Conservation (phyloP, 768 basidiomycete genomes). For the Mycena haematopus region DNA sequence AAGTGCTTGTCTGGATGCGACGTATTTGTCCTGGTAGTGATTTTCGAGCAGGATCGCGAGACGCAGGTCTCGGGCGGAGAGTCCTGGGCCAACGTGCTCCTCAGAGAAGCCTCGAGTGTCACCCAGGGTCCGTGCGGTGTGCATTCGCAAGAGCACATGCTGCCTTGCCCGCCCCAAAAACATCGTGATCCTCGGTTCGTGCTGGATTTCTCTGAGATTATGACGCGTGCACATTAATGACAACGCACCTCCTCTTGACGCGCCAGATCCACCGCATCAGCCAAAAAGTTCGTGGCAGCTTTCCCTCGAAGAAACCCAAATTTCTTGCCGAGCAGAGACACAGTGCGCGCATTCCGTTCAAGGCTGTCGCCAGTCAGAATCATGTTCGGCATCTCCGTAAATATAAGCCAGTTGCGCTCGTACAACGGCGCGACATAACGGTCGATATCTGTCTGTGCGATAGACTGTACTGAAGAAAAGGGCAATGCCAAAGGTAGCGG, state of each 20-base stretch:
- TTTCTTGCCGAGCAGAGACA: conserved; percentile 27
- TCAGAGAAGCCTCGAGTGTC: not conserved
- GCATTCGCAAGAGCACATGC: conserved; percentile 18
- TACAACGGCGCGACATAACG: conserved; percentile 21
- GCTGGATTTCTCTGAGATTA: conserved; percentile 3
- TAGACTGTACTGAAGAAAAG: conserved; percentile 16
- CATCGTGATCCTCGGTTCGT: conserved; percentile 17
- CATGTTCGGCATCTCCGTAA: conserved; percentile 21
- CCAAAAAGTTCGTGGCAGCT: conserved; percentile 14
- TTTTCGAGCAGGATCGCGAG: conserved; percentile 22
- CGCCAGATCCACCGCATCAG: conserved; percentile 9
- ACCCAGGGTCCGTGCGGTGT: conserved; percentile 12
- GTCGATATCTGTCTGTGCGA: conserved; percentile 20
- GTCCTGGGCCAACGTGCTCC: conserved; percentile 7
- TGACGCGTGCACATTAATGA: not conserved
- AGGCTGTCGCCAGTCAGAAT: conserved; percentile 8
- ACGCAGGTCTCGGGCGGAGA: conserved; percentile 17
- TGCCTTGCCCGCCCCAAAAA: conserved; percentile 3
- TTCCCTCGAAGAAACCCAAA: conserved; percentile 16
- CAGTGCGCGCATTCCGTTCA: conserved; percentile 4
- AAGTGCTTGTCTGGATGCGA: conserved; percentile 1
- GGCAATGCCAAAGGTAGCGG: not conserved
- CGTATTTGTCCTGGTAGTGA: conserved; percentile 14
- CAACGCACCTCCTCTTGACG: conserved; percentile 18
- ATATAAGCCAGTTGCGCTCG: conserved; percentile 23